These are phyloP conservation scores for Eutypella sp. DNA, from an alignment of 2,329 filamentous ascomycete species.

Conservation along the genomic window DNA sequence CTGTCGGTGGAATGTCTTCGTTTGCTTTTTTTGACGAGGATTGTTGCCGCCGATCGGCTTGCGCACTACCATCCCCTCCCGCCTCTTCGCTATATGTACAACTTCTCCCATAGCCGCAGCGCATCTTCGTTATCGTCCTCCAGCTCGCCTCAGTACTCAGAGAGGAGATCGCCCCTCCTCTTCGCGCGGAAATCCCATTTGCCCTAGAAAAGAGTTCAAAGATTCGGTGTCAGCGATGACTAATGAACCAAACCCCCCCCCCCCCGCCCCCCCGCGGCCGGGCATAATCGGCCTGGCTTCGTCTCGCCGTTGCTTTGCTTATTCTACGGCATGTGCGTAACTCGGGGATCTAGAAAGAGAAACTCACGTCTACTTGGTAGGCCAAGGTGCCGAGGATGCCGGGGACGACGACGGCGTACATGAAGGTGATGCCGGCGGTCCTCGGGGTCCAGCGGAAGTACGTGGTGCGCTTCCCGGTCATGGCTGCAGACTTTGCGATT, in stretches of 20 bases:
- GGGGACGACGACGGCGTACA: slow-evolving; percentile 72
- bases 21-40: background rate
- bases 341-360: too few relatives aligned
- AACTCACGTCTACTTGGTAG: slow-evolving; percentile 80
- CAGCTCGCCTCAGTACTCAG: slow-evolving; percentile 58
- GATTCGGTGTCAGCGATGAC: too few relatives aligned
- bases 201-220: slow-evolving; percentile 67
- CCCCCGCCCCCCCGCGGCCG: too few relatives aligned
- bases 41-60: slow-evolving; percentile 21
- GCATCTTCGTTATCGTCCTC: slow-evolving; percentile 2
- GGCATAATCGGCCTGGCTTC: too few relatives aligned
- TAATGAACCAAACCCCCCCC: too few relatives aligned
- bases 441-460: slow-evolving; percentile 92
- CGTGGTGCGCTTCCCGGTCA: slow-evolving; percentile 80
- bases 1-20: too few relatives aligned
- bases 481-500: slow-evolving; percentile 65
- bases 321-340: too few relatives aligned
- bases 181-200: slow-evolving; percentile 83
- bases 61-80: too few relatives aligned
- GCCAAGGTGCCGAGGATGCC: slow-evolving; percentile 63
- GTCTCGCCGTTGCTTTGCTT: too few relatives aligned
- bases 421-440: slow-evolving; percentile 74
- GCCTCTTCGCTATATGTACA: slow-evolving; percentile 39
- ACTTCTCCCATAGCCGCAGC: slow-evolving; percentile 6
- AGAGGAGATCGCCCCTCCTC: slow-evolving; percentile 77